Percentiles rank a stretch among this genome's conserved stretches.
These are phyloP conservation scores for Mesembryanthemum crystallinum DNA, from an alignment of 148 eudicot genomes.

Conservation along the genomic window DNA sequence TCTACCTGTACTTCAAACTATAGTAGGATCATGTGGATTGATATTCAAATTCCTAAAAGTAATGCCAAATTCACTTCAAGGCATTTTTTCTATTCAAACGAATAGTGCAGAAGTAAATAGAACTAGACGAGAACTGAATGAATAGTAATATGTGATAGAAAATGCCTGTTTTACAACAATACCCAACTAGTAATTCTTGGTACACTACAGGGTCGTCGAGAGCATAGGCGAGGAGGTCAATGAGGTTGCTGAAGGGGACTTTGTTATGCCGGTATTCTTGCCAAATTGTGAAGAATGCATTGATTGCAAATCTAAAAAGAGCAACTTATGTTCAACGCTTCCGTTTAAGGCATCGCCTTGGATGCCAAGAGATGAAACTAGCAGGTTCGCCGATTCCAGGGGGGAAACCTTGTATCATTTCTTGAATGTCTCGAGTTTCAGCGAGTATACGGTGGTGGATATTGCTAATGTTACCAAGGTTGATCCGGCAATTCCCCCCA, in stretches of 20 bases:
- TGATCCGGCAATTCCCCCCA: constrained; percentile 65
- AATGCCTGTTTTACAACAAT: too few relatives aligned
- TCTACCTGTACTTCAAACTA: too few relatives aligned
- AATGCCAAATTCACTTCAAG: too few relatives aligned
- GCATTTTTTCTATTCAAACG: too few relatives aligned
- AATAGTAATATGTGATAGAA: too few relatives aligned
- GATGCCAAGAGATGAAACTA: constrained; percentile 71
- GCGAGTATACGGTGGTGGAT: constrained; percentile 79
- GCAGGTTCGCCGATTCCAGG: constrained; percentile 67
- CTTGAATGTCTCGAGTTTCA: constrained; percentile 67
- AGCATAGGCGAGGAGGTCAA: constrained; percentile 71
- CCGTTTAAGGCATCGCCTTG: constrained; percentile 60
- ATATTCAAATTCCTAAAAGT: too few relatives aligned
- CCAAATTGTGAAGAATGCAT: constrained; percentile 74
- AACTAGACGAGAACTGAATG: too few relatives aligned
- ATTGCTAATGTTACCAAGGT: constrained; percentile 59
- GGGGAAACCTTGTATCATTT: constrained; percentile 72
- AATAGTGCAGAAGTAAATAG: too few relatives aligned
- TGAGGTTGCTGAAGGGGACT: constrained; percentile 67
- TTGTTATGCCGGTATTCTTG: constrained; percentile 68
- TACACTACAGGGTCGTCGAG: constrained; percentile 59
- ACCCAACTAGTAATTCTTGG: neutral
- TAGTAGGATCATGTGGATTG: too few relatives aligned
- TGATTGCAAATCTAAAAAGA: constrained; percentile 68
- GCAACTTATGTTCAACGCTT: constrained; percentile 65